A percentile compares a stretch with the other conserved stretches of the same genome.
phyloP scores from a whole-genome alignment of 176 grass and related monocot species.

The Otatea glauca region DNA sequence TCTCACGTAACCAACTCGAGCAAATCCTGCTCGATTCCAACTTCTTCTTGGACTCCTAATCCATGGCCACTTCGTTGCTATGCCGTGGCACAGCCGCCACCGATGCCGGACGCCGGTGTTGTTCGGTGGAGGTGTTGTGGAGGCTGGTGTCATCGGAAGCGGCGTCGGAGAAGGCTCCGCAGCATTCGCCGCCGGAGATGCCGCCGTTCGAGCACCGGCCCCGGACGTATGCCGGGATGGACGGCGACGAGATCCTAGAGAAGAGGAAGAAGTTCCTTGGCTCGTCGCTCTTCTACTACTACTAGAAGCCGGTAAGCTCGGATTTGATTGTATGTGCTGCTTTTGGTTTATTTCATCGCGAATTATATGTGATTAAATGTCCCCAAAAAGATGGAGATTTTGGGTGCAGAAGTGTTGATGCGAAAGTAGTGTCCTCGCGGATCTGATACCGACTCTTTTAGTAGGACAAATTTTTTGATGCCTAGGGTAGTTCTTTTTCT shows the following conservation, averaged over 20 bases:
- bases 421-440: not conserved
- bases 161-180: conserved; percentile 21
- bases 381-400: not conserved
- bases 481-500: not conserved
- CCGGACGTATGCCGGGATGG: conserved; percentile 64
- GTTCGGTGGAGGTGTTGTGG: conserved; percentile 25
- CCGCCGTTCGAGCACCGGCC: conserved; percentile 84
- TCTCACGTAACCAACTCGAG: not conserved
- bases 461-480: not conserved
- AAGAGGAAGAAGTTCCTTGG: conserved; percentile 85
- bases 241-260: conserved; percentile 62
- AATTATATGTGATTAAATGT: not conserved
- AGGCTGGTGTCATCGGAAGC: conserved; percentile 53
- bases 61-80: conserved; percentile 52
- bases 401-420: not conserved
- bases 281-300: conserved; percentile 94
- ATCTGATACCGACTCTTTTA: not conserved
- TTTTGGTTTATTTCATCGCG: not conserved
- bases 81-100: conserved; percentile 6
- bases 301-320: conserved; percentile 83
- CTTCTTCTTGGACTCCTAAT: not conserved
- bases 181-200: conserved; percentile 49
- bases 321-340: conserved; percentile 4
- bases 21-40: not conserved
- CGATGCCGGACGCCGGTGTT: conserved; percentile 9